Conservation (phyloP, 1,284 basidiomycete species). For the Ganoderma boninense region DNA sequence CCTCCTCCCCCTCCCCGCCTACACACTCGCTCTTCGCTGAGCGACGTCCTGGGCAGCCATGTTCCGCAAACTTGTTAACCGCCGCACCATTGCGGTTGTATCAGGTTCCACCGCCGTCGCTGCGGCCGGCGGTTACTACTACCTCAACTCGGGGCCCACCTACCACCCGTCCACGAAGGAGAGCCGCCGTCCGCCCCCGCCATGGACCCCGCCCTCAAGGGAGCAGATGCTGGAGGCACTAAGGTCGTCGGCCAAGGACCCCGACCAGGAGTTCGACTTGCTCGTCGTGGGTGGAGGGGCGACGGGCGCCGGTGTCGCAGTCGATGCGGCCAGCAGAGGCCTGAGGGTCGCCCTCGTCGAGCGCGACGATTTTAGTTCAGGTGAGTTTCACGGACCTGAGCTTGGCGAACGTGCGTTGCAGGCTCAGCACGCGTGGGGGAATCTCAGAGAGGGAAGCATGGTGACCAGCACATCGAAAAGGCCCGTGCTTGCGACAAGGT, state of each 20-base stretch:
- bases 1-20: neutral
- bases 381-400: constrained; percentile 49
- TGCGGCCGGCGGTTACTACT: constrained; percentile 71
- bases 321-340: constrained; percentile 93
- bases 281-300: constrained; percentile 94
- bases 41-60: constrained; percentile 31
- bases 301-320: constrained; percentile 92
- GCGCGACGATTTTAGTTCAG: constrained; percentile 91
- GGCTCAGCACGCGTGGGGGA: constrained; percentile 5
- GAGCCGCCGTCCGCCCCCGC: constrained; percentile 70
- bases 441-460: constrained; percentile 13
- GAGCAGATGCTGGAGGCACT: constrained; percentile 69
- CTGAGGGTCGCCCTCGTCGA: constrained; percentile 95
- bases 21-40: constrained; percentile 28
- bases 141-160: constrained; percentile 73
- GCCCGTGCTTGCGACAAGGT: neutral
- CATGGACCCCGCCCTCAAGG: constrained; percentile 80
- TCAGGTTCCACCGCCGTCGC: constrained; percentile 59
- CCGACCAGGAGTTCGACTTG: constrained; percentile 74
- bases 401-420: constrained; percentile 26
- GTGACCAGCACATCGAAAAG: neutral
- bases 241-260: constrained; percentile 49
- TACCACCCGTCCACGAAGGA: constrained; percentile 69
- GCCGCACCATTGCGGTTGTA: constrained; percentile 59
- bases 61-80: constrained; percentile 60